Conservation (phyloP, 768 basidiomycete genomes). For the Mycena capillaripes region DNA sequence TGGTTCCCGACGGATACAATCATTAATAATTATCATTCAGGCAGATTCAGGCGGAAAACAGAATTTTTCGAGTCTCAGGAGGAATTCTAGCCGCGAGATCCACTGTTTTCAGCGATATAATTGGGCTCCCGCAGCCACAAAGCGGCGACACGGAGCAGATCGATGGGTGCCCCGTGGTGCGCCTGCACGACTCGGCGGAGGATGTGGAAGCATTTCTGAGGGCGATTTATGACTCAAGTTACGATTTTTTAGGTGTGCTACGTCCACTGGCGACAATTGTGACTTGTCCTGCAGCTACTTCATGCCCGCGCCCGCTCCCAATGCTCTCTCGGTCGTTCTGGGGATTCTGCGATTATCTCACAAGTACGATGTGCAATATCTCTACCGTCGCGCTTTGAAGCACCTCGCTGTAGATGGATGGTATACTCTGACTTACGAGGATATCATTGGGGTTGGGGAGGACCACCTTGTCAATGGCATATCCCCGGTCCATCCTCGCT, state of each 20-base stretch:
- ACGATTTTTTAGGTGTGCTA: no score
- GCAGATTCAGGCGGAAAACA: slow-evolving; percentile 11
- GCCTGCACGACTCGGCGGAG: not conserved
- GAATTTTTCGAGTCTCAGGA: slow-evolving; percentile 1
- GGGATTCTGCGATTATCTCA: not conserved
- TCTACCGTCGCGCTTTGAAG: not conserved
- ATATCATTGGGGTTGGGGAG: not conserved
- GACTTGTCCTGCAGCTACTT: not conserved
- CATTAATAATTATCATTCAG: not conserved
- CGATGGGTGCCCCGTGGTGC: slow-evolving; percentile 11
- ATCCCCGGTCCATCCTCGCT: not conserved
- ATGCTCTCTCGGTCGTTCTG: not conserved
- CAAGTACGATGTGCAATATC: not conserved
- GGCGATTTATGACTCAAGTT: slow-evolving; percentile 13
- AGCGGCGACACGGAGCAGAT: not conserved
- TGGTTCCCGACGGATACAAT: not conserved
- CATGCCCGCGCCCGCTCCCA: not conserved
- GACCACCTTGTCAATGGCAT: not conserved
- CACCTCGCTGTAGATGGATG: not conserved
- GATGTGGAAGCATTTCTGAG: slow-evolving; percentile 11
- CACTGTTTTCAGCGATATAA: slow-evolving; percentile 11
- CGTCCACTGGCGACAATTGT: not conserved
- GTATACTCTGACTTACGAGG: not conserved
- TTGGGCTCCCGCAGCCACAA: slow-evolving; percentile 7
- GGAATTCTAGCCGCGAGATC: slow-evolving; percentile 9